Conservation (phyloP, 176 grass and related monocot species). For the Themeda triandra region DNA sequence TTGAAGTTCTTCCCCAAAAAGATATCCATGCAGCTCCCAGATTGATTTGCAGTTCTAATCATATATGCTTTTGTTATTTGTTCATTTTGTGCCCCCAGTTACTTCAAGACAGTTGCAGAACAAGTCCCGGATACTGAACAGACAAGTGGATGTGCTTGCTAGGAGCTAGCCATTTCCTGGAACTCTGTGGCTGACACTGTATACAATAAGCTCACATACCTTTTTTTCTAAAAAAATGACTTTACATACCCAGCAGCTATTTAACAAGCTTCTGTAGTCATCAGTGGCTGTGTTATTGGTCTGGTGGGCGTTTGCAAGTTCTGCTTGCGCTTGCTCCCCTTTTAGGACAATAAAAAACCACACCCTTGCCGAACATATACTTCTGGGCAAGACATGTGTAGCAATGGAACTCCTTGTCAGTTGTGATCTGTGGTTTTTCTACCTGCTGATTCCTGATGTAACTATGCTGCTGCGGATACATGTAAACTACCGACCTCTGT, state of each 20-base stretch:
- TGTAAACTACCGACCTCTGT: no score
- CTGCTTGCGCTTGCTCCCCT: background rate
- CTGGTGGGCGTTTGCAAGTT: background rate
- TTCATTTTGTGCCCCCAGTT: slow-evolving; percentile 41
- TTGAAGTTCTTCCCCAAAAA: background rate
- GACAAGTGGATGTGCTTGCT: slow-evolving; percentile 79
- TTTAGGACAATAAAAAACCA: background rate
- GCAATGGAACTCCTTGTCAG: background rate
- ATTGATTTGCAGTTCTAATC: background rate
- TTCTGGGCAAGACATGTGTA: background rate
- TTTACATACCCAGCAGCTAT: background rate
- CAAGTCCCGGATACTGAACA: slow-evolving; percentile 45
- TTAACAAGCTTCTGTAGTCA: slow-evolving; percentile 3
- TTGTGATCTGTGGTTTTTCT: background rate
- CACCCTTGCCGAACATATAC: background rate
- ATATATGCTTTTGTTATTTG: background rate
- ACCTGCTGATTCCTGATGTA: background rate
- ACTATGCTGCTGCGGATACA: background rate
- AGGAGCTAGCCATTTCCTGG: slow-evolving; percentile 13
- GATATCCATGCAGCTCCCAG: background rate
- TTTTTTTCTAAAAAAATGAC: no score
- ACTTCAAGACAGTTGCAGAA: slow-evolving; percentile 67
- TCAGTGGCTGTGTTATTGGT: background rate
- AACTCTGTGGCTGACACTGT: background rate
- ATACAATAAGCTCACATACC: slow-evolving; percentile 15